Evolutionary conservation across 2,329 filamentous ascomycete species (phyloP), one percentile per base, ranked within the genome.

Genomic region (Ceratocystis cubensis): DNA sequence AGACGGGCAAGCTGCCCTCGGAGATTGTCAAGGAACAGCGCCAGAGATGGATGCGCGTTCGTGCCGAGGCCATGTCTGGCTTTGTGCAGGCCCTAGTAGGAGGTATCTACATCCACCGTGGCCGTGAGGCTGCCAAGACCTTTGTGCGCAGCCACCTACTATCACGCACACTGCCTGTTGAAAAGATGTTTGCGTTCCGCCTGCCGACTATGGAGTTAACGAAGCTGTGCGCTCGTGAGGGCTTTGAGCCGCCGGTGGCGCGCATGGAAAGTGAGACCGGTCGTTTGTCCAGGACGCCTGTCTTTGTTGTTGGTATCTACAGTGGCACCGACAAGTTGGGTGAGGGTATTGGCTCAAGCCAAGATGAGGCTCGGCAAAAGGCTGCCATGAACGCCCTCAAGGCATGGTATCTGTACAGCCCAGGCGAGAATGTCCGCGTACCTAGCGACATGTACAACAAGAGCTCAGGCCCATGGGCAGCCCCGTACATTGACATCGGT

Each of bases 371-470:
- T 41, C 84, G 90, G 70, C 81, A 84, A 70, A 84, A 89, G 75
- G 94, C 94, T 22, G 85, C 89, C 46, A 92, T 95, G 72, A 87
- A 88, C 69, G 87, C 91, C 20, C 80, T 99, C 73, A 96, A 96
- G 81, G 82, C 87, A 5, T 99, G 94, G 94, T 99, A 99, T 76
- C 80, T 99, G 65, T 99, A 99, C 79, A 92, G 87, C 75, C 93
- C 94, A 33, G 80, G 82, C 66, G 77, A 80, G 71, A 77, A 84
- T 70, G 82, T 85, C 63, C 81, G 82, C 67, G 79, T 90, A 69
- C 88, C 88, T 28, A 89, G 87, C 73, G 85, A 89, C 70, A 87
- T 83, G 78, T 80, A 88, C 70, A 79, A 81, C 65, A 79, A 84
- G 69, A 81, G 79, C 61, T 83, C 84, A 56, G 78, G 78, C 72